Conservation (phyloP, 2,329 filamentous ascomycete genomes). For the Trichoderma sp. region DNA sequence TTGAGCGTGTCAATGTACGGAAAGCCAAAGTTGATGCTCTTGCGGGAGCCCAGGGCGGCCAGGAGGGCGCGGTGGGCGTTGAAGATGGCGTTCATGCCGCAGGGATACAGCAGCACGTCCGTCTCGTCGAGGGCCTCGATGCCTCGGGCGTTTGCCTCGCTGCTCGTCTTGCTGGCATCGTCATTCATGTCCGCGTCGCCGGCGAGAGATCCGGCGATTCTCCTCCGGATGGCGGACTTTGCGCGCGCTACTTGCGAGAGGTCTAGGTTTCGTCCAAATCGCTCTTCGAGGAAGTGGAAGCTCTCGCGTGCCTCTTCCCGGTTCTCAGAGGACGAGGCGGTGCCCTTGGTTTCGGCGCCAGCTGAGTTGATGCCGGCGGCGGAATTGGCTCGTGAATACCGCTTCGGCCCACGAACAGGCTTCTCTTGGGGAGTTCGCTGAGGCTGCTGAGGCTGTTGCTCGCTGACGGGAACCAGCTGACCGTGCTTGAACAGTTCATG, state of each 20-base stretch:
- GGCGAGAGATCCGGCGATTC: constrained; percentile 84
- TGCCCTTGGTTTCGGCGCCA: constrained; percentile 17
- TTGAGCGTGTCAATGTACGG: constrained; percentile 97
- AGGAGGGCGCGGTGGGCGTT: constrained; percentile 78
- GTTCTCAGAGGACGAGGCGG: constrained; percentile 28
- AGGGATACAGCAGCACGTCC: constrained; percentile 86
- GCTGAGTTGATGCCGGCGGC: constrained; percentile 31
- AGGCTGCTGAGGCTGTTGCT: constrained; percentile 34
- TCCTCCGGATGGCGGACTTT: constrained; percentile 79
- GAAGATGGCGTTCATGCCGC: constrained; percentile 95
- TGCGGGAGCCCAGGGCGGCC: constrained; percentile 61
- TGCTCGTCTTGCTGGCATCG: constrained; percentile 28
- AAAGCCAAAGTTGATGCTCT: constrained; percentile 93
- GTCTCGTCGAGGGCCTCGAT: constrained; percentile 72
- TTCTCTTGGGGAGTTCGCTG: constrained; percentile 39
- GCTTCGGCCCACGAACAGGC: constrained; percentile 69
- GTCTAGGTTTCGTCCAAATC: constrained; percentile 89
- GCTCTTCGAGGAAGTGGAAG: constrained; percentile 83
- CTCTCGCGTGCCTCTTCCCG: constrained; percentile 62
- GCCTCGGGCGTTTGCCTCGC: constrained; percentile 53
- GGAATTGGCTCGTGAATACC: constrained; percentile 69
- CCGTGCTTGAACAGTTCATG: constrained; percentile 72
- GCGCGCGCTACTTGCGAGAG: constrained; percentile 77
- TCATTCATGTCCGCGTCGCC: constrained; percentile 62
- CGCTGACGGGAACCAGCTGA: constrained; percentile 48